Conservation (phyloP, 2,329 filamentous ascomycete species). For the Didymella pomorum region DNA sequence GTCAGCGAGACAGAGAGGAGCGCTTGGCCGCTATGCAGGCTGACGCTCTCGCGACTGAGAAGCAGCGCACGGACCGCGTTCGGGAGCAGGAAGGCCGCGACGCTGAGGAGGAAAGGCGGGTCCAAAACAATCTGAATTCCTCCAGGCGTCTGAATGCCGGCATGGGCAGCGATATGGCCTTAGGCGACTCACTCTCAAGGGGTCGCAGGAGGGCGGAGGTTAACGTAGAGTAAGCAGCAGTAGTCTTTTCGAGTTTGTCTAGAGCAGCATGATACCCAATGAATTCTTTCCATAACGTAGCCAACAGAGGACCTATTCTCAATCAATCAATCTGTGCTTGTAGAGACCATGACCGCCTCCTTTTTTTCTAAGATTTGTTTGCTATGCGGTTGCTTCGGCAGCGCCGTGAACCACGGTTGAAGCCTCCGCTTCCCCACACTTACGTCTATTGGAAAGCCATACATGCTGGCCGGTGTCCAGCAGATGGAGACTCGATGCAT, state of each 20-base stretch:
- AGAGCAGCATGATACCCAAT: constrained; percentile 15
- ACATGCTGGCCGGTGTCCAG: neutral
- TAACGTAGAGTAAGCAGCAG: constrained; percentile 11
- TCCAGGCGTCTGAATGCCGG: constrained; percentile 30
- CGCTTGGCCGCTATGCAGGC: constrained; percentile 48
- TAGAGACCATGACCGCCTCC: no score
- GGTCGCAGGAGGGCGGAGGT: constrained; percentile 26
- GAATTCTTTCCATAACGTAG: neutral
- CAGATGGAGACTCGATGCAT: neutral
- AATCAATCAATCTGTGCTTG: no score
- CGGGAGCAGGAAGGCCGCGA: constrained; percentile 42
- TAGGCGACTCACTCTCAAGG: constrained; percentile 35
- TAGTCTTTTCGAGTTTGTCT: neutral
- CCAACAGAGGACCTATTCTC: no score
- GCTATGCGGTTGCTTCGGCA: neutral
- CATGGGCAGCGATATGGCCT: constrained; percentile 27
- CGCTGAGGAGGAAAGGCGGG: constrained; percentile 40
- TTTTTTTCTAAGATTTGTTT: no score
- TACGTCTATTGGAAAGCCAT: neutral
- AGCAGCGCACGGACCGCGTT: constrained; percentile 45
- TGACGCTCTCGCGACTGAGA: constrained; percentile 43
- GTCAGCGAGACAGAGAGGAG: constrained; percentile 26
- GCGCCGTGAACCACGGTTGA: neutral
- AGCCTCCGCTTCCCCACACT: neutral
- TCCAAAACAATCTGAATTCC: constrained; percentile 28